Conservation (phyloP, 306 rosid genomes). For the Boehmeria nivea region DNA sequence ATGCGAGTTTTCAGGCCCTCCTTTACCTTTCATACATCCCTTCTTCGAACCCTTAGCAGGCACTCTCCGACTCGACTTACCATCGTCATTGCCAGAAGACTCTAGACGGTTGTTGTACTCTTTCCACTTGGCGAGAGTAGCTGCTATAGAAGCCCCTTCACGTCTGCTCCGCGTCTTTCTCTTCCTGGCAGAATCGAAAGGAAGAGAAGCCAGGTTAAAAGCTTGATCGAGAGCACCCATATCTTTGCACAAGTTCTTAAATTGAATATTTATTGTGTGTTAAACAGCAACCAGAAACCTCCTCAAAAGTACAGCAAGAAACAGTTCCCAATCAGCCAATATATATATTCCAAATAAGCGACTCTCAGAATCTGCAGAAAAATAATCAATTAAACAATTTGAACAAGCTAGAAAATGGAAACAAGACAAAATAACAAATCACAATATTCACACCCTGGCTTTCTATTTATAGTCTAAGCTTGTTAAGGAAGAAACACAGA, state of each 20-base stretch:
- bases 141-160: slow-evolving; percentile 54
- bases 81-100: slow-evolving; percentile 20
- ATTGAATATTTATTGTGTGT: not conserved
- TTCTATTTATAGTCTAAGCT: not conserved
- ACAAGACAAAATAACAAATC: not conserved
- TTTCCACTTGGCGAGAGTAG: slow-evolving; percentile 71
- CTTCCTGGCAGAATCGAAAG: slow-evolving; percentile 55
- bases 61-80: slow-evolving; percentile 35
- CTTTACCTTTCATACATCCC: slow-evolving; percentile 98
- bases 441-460: not conserved
- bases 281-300: not conserved
- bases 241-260: not conserved
- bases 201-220: slow-evolving; percentile 17
- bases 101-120: slow-evolving; percentile 39
- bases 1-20: slow-evolving; percentile 76
- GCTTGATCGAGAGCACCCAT: slow-evolving; percentile 52
- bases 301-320: slow-evolving; percentile 13
- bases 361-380: slow-evolving; percentile 29
- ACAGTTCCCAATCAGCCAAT: slow-evolving; percentile 8
- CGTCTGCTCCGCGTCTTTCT: slow-evolving; percentile 61
- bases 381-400: not conserved
- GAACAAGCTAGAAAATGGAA: not conserved
- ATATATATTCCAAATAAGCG: not conserved
- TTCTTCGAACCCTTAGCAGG: slow-evolving; percentile 96
- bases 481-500: not conserved